Percentiles rank a stretch among this genome's conserved stretches.
phyloP scores from a whole-genome alignment of 2,329 filamentous ascomycete genomes.

The Podosphaera leucotricha region DNA sequence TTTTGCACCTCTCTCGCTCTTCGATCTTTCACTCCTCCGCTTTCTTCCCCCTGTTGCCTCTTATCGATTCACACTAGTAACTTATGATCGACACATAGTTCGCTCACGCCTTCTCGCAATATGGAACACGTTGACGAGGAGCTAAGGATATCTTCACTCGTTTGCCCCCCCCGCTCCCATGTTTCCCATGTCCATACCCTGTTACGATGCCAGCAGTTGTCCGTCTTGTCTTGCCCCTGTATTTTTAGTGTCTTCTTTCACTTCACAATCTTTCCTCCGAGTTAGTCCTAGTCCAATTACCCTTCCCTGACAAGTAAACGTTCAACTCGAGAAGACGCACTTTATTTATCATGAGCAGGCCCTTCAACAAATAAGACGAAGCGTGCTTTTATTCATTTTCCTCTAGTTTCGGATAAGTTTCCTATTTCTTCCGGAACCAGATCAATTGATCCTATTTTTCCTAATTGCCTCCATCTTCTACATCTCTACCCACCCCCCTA shows the following conservation, averaged over 20 bases:
- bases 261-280: background rate
- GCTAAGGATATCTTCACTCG: background rate
- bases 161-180: background rate
- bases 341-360: background rate
- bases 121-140: background rate
- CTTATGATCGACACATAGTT: background rate
- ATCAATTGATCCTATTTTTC: background rate
- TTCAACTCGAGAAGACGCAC: background rate
- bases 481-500: background rate
- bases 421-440: background rate
- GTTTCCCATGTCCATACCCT: background rate
- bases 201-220: background rate
- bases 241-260: background rate
- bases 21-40: background rate
- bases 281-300: background rate
- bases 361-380: background rate
- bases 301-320: background rate
- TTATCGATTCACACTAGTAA: background rate
- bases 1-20: background rate
- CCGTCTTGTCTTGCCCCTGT: background rate
- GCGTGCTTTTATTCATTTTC: background rate
- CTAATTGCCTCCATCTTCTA: background rate
- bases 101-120: background rate
- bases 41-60: background rate
- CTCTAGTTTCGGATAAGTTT: background rate